These are phyloP conservation scores for Candida orba DNA, from an alignment of 805 yeast species.

Conservation along the genomic window DNA sequence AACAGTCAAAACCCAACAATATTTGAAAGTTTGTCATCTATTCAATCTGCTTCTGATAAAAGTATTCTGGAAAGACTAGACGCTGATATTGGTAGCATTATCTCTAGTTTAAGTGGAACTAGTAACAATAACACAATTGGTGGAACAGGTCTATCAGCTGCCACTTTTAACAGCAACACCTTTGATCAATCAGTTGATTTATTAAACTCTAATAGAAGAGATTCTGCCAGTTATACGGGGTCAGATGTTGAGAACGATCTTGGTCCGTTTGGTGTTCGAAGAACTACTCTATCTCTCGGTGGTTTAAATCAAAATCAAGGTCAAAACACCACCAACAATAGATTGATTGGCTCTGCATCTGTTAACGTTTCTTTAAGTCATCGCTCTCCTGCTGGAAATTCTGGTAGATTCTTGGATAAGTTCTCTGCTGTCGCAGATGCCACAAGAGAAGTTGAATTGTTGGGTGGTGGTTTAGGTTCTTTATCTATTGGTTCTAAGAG, in stretches of 20 bases:
- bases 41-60: slow-evolving; percentile 9
- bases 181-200: slow-evolving; percentile 9
- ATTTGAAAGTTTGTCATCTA: slow-evolving; percentile 7
- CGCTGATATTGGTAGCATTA: slow-evolving; percentile 24
- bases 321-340: slow-evolving; percentile 12
- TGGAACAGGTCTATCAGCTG: slow-evolving; percentile 6
- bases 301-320: slow-evolving; percentile 18
- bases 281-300: slow-evolving; percentile 40
- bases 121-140: slow-evolving; percentile 9
- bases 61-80: slow-evolving; percentile 17
- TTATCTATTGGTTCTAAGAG: slow-evolving; percentile 27
- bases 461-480: slow-evolving; percentile 37
- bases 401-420: slow-evolving; percentile 49
- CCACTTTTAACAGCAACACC: slow-evolving; percentile 5
- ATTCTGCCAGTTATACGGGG: slow-evolving; percentile 27
- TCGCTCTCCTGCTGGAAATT: slow-evolving; percentile 19
- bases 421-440: slow-evolving; percentile 62
- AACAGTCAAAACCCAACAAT: slow-evolving; percentile 1
- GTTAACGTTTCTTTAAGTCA: slow-evolving; percentile 39
- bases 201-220: slow-evolving; percentile 25
- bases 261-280: slow-evolving; percentile 38
- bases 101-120: slow-evolving; percentile 24
- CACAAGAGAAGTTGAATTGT: slow-evolving; percentile 54
- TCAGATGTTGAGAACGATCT: slow-evolving; percentile 36
- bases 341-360: slow-evolving; percentile 51